Base-by-base conservation (phyloP, 805 yeast genomes). In the Hanseniaspora opuntiae region DNA sequence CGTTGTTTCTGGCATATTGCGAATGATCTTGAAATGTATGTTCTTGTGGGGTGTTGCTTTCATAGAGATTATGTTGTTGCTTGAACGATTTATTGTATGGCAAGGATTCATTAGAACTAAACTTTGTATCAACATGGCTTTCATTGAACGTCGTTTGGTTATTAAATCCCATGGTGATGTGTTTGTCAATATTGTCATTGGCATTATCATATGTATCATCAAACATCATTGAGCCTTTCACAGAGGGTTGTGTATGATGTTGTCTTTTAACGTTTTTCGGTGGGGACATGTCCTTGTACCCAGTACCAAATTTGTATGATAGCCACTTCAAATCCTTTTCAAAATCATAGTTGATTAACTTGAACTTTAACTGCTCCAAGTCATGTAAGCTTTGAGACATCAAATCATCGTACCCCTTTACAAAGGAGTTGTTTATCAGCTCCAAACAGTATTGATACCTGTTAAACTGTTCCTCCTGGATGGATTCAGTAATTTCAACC, bases 381-480 rank as follows among this genome's bases (percentile, higher is more conserved):
- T 42, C 48, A 44, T 51, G 54, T 20, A 44, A 12, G 11, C 45
- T 46, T 20, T 44, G 45, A 10, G 54, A 28, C 19, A 51, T 9
- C n/a, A 51, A 37, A 36, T 51, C 54, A 30, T 51, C 48, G 7
- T 44, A 38, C 3, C 54, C 48, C 33, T 51, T 51, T 14, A 22
- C 44, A 17, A 51, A 36, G 8, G 46, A 44, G 14, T 51, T 41
- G 32, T 51, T 51, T 4, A 51, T 44, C 14, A 52, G 12, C 8
- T 45, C 42, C 36, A 52, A 39, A 14, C 42, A 52, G 28, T 11
- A 32, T 16, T 45, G 55, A 14, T 35, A 51, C n/a, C 38, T 44
- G n/a, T 51, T 42, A 20, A 51, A 51, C 14, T 51, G 54, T 59
- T 65, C 59, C 33, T 62, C 63, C 56, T 66, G 68, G 25, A 66